Evolutionary conservation across 257 asterid species (phyloP).

Genomic region (Salvia rosmarinus): DNA sequence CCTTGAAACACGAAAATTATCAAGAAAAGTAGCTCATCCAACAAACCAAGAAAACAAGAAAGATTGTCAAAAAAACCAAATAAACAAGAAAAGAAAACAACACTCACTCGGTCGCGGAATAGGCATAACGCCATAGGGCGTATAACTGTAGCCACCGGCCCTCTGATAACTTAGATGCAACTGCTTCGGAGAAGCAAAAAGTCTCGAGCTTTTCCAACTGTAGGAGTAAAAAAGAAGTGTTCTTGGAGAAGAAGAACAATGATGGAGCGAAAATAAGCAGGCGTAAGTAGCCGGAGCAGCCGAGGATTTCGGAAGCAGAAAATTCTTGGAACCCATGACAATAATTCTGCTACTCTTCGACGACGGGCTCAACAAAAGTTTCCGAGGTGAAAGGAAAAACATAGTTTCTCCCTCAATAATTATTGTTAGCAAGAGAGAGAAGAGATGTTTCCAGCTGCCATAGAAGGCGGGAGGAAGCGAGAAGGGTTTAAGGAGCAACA

Average conservation of each 20-base stretch:
- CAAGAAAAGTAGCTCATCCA: background rate
- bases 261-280: constrained; percentile 14
- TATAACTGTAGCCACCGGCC: constrained; percentile 43
- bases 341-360: constrained; percentile 38
- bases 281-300: constrained; percentile 30
- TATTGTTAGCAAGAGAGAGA: background rate
- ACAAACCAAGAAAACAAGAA: background rate
- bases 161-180: constrained; percentile 42
- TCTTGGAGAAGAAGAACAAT: constrained; percentile 28
- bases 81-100: constrained; percentile 22
- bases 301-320: constrained; percentile 44
- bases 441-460: constrained; percentile 32
- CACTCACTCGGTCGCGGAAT: constrained; percentile 58
- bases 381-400: constrained; percentile 46
- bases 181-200: constrained; percentile 43
- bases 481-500: constrained; percentile 33
- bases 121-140: constrained; percentile 52
- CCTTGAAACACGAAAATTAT: background rate
- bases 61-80: background rate
- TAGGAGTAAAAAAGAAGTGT: constrained; percentile 13
- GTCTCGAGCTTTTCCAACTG: constrained; percentile 31
- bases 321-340: constrained; percentile 48
- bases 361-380: constrained; percentile 32
- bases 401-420: constrained; percentile 26
- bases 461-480: constrained; percentile 13